phyloP scores from a whole-genome alignment of 2,329 filamentous ascomycete species.

The Stemphylium vesicarium region DNA sequence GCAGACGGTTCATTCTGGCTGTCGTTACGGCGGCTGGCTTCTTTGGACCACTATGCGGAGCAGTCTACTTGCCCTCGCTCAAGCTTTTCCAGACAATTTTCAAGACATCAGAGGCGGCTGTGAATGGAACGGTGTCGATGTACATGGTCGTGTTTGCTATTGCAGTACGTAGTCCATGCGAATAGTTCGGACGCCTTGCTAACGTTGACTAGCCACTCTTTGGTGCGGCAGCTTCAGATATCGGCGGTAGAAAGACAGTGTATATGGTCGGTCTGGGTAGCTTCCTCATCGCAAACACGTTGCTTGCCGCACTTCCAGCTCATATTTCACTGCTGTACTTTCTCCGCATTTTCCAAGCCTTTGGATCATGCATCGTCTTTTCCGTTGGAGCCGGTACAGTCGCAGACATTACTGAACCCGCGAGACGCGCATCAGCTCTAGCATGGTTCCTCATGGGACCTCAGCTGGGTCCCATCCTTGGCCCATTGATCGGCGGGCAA shows the following conservation, averaged over 20 bases:
- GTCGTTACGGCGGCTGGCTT: slow-evolving; percentile 53
- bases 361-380: slow-evolving; percentile 53
- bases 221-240: slow-evolving; percentile 51
- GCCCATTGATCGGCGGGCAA: slow-evolving; percentile 53
- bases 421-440: slow-evolving; percentile 50
- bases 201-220: slow-evolving; percentile 45
- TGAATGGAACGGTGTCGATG: slow-evolving; percentile 55
- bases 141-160: slow-evolving; percentile 56
- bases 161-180: slow-evolving; percentile 23
- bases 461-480: slow-evolving; percentile 54
- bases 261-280: slow-evolving; percentile 52
- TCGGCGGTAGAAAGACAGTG: slow-evolving; percentile 50
- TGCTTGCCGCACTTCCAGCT: slow-evolving; percentile 49
- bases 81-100: slow-evolving; percentile 49
- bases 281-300: slow-evolving; percentile 50
- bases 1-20: slow-evolving; percentile 48
- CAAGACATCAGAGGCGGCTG: slow-evolving; percentile 41
- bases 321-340: slow-evolving; percentile 50
- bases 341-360: slow-evolving; percentile 52
- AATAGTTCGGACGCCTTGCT: neutral
- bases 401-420: slow-evolving; percentile 51
- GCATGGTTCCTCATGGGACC: slow-evolving; percentile 54
- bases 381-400: slow-evolving; percentile 55
- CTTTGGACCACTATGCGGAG: slow-evolving; percentile 53
- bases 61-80: slow-evolving; percentile 54